Evolutionary conservation across 805 yeast genomes (phyloP).

Genomic region (Candida saitoana): DNA sequence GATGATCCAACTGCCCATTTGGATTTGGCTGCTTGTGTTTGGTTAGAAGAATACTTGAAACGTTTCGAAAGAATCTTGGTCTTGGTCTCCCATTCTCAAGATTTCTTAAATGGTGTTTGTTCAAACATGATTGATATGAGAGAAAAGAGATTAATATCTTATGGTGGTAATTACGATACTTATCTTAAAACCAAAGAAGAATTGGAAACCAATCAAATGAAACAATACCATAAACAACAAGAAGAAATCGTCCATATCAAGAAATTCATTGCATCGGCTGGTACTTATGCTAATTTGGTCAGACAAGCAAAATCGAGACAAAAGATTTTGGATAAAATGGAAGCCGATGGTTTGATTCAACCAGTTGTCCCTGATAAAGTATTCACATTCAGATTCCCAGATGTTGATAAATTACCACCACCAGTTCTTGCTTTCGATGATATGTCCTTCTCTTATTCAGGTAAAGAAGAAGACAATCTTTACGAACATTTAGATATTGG

Average conservation of each 20-base stretch:
- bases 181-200: constrained; percentile 92
- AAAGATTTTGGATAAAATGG: constrained; percentile 99
- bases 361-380: constrained; percentile 91
- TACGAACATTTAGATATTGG: constrained; percentile 92
- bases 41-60: constrained; percentile 98
- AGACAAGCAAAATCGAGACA: constrained; percentile 99
- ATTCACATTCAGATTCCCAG: constrained; percentile 90
- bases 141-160: constrained; percentile 63
- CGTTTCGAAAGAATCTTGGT: constrained; percentile 91
- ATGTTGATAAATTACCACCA: constrained; percentile 95
- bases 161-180: constrained; percentile 98
- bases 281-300: constrained; percentile 98
- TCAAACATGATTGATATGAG: constrained; percentile 98
- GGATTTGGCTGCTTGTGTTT: constrained; percentile 98
- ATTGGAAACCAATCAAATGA: constrained; percentile 95
- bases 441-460: constrained; percentile 88
- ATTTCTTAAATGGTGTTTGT: constrained; percentile 98
- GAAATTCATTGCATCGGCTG: constrained; percentile 98
- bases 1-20: constrained; percentile 99
- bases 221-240: constrained; percentile 94
- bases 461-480: constrained; percentile 75
- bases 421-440: constrained; percentile 97
- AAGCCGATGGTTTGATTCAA: constrained; percentile 95
- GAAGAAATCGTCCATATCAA: constrained; percentile 98
- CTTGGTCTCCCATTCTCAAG: constrained; percentile 96